phyloP scores from a whole-genome alignment of 2,329 filamentous ascomycete species.

The Trichoderma koningii region DNA sequence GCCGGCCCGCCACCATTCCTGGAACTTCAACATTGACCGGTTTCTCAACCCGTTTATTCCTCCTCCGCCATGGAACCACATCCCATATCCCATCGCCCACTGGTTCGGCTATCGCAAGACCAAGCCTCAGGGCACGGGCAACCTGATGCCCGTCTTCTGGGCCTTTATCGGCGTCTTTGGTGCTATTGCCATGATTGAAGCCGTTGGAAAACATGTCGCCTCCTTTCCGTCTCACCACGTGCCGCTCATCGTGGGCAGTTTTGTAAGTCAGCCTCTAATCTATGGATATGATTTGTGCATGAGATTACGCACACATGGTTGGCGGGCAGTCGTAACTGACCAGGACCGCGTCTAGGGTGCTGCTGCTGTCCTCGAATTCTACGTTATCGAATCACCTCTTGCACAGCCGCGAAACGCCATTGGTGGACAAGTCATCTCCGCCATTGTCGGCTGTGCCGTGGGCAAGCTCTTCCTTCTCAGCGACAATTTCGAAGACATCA shows the following conservation, averaged over 20 bases:
- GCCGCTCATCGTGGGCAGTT: slow-evolving; percentile 68
- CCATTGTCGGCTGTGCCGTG: slow-evolving; percentile 61
- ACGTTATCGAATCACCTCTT: slow-evolving; percentile 69
- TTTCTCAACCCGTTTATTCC: slow-evolving; percentile 72
- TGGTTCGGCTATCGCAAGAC: slow-evolving; percentile 65
- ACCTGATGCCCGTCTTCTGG: slow-evolving; percentile 62
- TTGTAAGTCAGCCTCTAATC: slow-evolving; percentile 53
- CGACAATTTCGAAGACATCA: slow-evolving; percentile 51
- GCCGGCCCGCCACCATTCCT: slow-evolving; percentile 34
- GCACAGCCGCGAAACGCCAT: slow-evolving; percentile 72
- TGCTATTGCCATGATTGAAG: slow-evolving; percentile 61
- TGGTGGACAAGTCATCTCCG: slow-evolving; percentile 65
- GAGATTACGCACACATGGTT: background rate
- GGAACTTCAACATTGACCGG: slow-evolving; percentile 75
- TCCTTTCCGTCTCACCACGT: slow-evolving; percentile 54
- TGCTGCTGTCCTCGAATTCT: slow-evolving; percentile 74
- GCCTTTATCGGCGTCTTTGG: slow-evolving; percentile 66
- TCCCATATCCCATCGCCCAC: slow-evolving; percentile 68
- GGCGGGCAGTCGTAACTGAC: background rate
- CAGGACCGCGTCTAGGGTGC: slow-evolving; percentile 56
- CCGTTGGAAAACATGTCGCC: slow-evolving; percentile 56
- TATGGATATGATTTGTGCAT: background rate
- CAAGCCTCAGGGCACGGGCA: slow-evolving; percentile 50
- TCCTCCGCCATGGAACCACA: slow-evolving; percentile 59
- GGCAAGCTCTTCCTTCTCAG: slow-evolving; percentile 65